Conservation (phyloP, 805 yeast species). For the Nakazawaea ernobii region DNA sequence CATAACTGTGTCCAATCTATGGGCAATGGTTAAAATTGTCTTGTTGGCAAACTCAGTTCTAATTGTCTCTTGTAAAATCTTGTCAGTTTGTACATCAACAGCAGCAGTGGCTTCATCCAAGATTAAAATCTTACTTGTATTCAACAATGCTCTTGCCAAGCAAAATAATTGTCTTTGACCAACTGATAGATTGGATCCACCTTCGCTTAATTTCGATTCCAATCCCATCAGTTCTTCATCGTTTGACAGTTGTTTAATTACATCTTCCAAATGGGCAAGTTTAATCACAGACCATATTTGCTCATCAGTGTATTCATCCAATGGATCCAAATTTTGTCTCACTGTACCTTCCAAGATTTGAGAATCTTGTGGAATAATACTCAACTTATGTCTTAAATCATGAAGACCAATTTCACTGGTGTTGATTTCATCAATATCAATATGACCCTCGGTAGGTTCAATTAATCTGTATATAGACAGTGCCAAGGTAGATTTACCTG, state of each 20-base stretch:
- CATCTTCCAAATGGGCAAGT: slow-evolving; percentile 69
- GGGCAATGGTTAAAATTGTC: slow-evolving; percentile 82
- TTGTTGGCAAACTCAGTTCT: slow-evolving; percentile 68
- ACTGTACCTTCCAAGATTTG: slow-evolving; percentile 87
- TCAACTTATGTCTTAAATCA: slow-evolving; percentile 70
- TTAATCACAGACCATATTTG: slow-evolving; percentile 79
- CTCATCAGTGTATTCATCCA: slow-evolving; percentile 59
- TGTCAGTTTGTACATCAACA: slow-evolving; percentile 81
- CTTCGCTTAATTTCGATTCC: slow-evolving; percentile 23
- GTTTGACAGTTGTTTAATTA: slow-evolving; percentile 47
- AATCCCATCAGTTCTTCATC: slow-evolving; percentile 38
- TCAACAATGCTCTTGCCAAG: slow-evolving; percentile 70
- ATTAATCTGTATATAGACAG: slow-evolving; percentile 80
- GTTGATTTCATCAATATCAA: slow-evolving; percentile 68
- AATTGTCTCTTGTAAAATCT: slow-evolving; percentile 71
- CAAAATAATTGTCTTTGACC: slow-evolving; percentile 89
- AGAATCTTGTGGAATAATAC: slow-evolving; percentile 92
- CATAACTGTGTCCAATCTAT: slow-evolving; percentile 75
- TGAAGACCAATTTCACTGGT: slow-evolving; percentile 65
- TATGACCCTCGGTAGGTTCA: slow-evolving; percentile 61
- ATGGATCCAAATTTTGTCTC: slow-evolving; percentile 85
- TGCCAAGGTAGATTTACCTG: slow-evolving; percentile 86
- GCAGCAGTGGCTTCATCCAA: slow-evolving; percentile 89
- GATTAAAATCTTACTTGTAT: slow-evolving; percentile 57
- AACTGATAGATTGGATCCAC: slow-evolving; percentile 65